phyloP scores from a whole-genome alignment of 2,329 filamentous ascomycete species.

The Cladophialophora exuberans region DNA sequence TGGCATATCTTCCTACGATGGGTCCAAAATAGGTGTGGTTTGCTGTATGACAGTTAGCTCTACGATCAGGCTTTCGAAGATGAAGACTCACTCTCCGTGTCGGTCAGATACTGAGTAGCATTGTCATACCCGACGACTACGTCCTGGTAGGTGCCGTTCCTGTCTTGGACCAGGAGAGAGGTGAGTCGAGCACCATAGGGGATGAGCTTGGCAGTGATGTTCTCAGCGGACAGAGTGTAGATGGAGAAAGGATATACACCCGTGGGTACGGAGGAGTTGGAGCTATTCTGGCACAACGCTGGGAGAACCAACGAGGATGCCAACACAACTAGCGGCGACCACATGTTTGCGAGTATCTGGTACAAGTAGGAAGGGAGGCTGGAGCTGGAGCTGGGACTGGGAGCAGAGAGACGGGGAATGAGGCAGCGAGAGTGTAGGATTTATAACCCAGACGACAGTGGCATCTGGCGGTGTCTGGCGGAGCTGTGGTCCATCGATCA shows the following conservation, averaged over 20 bases:
- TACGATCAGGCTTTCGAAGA: background rate
- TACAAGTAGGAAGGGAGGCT: too few species aligned
- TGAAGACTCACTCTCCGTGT: constrained; percentile 41
- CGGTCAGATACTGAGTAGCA: constrained; percentile 46
- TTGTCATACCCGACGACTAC: constrained; percentile 56
- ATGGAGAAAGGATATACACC: constrained; percentile 41
- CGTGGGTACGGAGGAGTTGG: constrained; percentile 19
- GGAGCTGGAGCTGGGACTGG: too few species aligned
- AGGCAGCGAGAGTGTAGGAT: background rate
- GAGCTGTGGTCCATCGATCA: background rate
- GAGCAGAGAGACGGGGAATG: background rate
- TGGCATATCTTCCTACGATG: constrained; percentile 57
- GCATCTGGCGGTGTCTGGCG: too few species aligned
- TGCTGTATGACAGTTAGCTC: background rate
- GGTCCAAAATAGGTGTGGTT: constrained; percentile 52
- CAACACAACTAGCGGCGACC: constrained; percentile 14
- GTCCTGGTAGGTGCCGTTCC: constrained; percentile 53
- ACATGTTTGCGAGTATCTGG: constrained; percentile 17
- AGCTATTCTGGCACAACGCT: constrained; percentile 23
- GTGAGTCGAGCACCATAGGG: constrained; percentile 53
- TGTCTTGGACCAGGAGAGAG: constrained; percentile 54
- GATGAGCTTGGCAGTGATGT: constrained; percentile 54
- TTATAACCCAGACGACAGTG: background rate
- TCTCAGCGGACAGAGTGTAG: constrained; percentile 51
- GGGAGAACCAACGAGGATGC: constrained; percentile 15